Evolutionary conservation across 345 rosid genomes (phyloP).

Genomic region (Aquilaria sinensis): DNA sequence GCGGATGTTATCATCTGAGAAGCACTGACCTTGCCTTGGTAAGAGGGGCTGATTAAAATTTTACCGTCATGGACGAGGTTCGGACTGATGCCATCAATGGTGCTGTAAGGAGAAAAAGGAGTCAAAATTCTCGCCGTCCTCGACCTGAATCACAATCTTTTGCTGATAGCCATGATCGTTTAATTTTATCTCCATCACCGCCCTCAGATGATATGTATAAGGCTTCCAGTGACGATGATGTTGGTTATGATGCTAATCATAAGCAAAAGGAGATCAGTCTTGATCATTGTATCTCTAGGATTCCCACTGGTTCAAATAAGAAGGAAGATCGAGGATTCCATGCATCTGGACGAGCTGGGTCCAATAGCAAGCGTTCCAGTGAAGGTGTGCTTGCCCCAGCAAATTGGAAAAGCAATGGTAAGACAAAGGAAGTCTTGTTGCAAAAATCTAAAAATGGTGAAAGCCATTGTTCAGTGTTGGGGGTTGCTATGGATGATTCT

Average conservation of each 20-base stretch:
- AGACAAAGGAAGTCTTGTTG: slow-evolving; percentile 16
- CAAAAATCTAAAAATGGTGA: slow-evolving; percentile 37
- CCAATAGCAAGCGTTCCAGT: slow-evolving; percentile 37
- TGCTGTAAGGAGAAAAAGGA: slow-evolving; percentile 72
- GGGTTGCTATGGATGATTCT: slow-evolving; percentile 23
- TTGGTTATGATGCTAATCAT: slow-evolving; percentile 37
- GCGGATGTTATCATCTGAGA: slow-evolving; percentile 9
- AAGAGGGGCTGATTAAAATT: slow-evolving; percentile 5
- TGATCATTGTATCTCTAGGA: slow-evolving; percentile 49
- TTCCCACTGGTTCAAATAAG: slow-evolving; percentile 29
- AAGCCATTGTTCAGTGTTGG: slow-evolving; percentile 31
- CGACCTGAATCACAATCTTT: slow-evolving; percentile 43
- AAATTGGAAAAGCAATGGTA: slow-evolving; percentile 44
- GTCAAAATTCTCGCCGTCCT: slow-evolving; percentile 51
- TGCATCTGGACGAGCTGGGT: slow-evolving; percentile 26
- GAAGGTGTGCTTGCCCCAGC: slow-evolving; percentile 87
- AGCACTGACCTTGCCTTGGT: slow-evolving; percentile 8
- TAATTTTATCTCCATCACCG: slow-evolving; percentile 29
- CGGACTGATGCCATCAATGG: slow-evolving; percentile 30
- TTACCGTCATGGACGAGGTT: slow-evolving; percentile 44
- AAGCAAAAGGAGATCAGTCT: slow-evolving; percentile 63
- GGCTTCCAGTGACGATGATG: slow-evolving; percentile 63
- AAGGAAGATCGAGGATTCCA: slow-evolving; percentile 34
- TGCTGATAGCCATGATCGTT: slow-evolving; percentile 29
- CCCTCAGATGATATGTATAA: slow-evolving; percentile 44